These are phyloP conservation scores for Trametes elegans DNA, from an alignment of 768 basidiomycete species.

Conservation along the genomic window DNA sequence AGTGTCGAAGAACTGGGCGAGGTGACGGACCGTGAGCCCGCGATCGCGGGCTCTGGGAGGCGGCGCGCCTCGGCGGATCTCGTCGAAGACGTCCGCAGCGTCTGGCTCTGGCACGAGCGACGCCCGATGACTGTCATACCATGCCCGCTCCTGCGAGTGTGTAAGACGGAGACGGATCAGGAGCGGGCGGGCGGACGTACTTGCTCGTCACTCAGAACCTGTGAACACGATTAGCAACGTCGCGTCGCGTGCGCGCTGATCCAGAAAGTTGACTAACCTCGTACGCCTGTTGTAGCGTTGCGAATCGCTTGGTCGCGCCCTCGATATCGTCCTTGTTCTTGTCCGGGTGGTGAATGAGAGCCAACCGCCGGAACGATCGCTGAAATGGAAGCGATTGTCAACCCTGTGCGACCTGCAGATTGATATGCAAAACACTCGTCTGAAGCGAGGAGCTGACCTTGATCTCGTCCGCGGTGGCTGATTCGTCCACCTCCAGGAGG, in stretches of 20 bases:
- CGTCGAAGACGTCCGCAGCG: conserved; percentile 80
- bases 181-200: conserved; percentile 38
- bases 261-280: conserved; percentile 55
- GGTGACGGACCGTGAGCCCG: conserved; percentile 76
- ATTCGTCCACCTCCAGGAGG: conserved; percentile 76
- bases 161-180: not conserved
- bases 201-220: conserved; percentile 95
- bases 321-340: conserved; percentile 85
- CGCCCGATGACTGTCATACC: conserved; percentile 93
- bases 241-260: not conserved
- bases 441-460: conserved; percentile 47
- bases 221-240: conserved; percentile 5
- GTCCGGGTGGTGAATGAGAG: conserved; percentile 84
- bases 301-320: conserved; percentile 84
- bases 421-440: not conserved
- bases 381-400: conserved; percentile 28
- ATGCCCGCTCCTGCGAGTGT: conserved; percentile 82
- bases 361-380: conserved; percentile 82
- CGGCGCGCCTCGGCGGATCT: conserved; percentile 69
- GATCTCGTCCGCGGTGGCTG: conserved; percentile 85
- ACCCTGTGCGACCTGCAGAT: no score
- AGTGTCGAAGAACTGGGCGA: conserved; percentile 82
- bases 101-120: conserved; percentile 80
- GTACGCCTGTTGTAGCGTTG: conserved; percentile 90
- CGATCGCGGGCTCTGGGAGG: conserved; percentile 58